Conservation (phyloP, 2,329 filamentous ascomycete species). For the Fusarium tanahbumbuense region DNA sequence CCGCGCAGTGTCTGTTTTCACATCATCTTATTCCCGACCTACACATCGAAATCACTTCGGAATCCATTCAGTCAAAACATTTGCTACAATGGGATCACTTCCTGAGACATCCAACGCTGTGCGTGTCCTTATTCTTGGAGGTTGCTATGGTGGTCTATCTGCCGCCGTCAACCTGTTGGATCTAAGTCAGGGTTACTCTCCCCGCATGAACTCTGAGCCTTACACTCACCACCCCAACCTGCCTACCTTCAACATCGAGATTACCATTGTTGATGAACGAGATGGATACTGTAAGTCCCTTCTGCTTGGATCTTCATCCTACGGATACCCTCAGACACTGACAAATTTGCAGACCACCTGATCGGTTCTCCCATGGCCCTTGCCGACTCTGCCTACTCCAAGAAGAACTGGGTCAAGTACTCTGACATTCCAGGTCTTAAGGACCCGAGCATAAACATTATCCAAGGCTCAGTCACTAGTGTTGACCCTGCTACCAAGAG, state of each 20-base stretch:
- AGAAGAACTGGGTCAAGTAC: slow-evolving; percentile 77
- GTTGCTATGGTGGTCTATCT: slow-evolving; percentile 78
- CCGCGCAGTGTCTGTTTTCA: slow-evolving; percentile 4
- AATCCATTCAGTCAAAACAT: slow-evolving; percentile 11
- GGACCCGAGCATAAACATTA: slow-evolving; percentile 68
- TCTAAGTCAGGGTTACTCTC: slow-evolving; percentile 66
- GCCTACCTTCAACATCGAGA: slow-evolving; percentile 68
- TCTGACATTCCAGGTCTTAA: slow-evolving; percentile 74
- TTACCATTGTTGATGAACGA: slow-evolving; percentile 82
- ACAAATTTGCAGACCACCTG: slow-evolving; percentile 69
- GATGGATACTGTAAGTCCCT: slow-evolving; percentile 79
- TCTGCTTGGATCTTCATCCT: neutral
- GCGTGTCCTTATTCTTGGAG: slow-evolving; percentile 75
- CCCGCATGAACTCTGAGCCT: slow-evolving; percentile 57
- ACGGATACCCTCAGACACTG: neutral
- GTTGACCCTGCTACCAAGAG: slow-evolving; percentile 71
- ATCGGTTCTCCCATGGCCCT: slow-evolving; percentile 81
- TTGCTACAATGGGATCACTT: slow-evolving; percentile 49
- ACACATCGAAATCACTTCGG: slow-evolving; percentile 15
- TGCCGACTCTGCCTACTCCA: slow-evolving; percentile 70
- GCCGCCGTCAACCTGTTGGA: slow-evolving; percentile 75
- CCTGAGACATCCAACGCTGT: slow-evolving; percentile 52
- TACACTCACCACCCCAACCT: slow-evolving; percentile 56
- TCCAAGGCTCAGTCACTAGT: slow-evolving; percentile 72
- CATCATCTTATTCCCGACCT: slow-evolving; percentile 6